These are phyloP conservation scores for Lathyrus aphaca DNA, from an alignment of 306 rosid genomes.

Conservation along the genomic window DNA sequence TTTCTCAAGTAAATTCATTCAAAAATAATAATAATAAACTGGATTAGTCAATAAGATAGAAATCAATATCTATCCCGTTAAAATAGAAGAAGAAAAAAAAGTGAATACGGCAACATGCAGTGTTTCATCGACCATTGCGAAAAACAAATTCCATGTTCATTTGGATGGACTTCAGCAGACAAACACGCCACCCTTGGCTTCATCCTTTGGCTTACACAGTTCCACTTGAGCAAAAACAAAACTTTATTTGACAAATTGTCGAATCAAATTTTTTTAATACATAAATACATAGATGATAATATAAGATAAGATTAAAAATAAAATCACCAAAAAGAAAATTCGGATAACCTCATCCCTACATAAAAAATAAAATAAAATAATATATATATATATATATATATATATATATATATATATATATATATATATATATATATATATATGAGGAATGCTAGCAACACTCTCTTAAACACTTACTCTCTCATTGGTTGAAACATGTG, in stretches of 20 bases:
- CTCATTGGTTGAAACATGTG: no score
- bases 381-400: no score
- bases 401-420: no score
- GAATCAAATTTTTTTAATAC: neutral
- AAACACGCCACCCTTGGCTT: neutral
- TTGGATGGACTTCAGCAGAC: neutral
- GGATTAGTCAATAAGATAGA: no score
- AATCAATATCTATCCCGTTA: no score
- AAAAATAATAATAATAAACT: no score
- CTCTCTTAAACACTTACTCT: no score
- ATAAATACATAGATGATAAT: neutral
- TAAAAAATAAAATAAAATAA: no score
- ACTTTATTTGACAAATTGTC: neutral
- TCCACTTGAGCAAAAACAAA: neutral
- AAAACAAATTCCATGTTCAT: neutral
- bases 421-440: no score
- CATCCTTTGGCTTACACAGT: neutral
- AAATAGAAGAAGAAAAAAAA: neutral
- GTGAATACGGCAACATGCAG: neutral
- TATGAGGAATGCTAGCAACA: no score
- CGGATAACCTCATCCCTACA: no score
- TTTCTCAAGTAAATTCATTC: no score
- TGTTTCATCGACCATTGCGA: neutral
- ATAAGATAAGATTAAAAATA: neutral
- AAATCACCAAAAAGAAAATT: neutral